Conservation (phyloP, 225 moss, liverwort and hornwort species). For the Rhytidiadelphus loreus region DNA sequence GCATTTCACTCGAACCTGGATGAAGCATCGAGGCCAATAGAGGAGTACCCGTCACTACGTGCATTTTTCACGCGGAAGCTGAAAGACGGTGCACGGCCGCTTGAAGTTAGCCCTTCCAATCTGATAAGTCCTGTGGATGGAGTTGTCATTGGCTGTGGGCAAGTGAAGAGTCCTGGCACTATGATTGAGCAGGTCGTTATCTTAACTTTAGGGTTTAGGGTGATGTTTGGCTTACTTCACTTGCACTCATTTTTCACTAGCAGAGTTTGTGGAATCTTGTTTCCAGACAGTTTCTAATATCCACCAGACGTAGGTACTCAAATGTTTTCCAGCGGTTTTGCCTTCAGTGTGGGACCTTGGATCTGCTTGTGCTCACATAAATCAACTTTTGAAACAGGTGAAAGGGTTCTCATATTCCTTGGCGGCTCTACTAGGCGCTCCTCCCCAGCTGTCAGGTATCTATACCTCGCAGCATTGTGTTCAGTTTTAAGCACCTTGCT, state of each 20-base stretch:
- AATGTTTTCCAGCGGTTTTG: not conserved
- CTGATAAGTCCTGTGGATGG: constrained; percentile 88
- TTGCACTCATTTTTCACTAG: not conserved
- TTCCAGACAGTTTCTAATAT: not conserved
- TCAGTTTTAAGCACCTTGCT: not conserved
- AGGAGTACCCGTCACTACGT: constrained; percentile 67
- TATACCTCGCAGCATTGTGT: not conserved
- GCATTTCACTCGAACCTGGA: constrained; percentile 77
- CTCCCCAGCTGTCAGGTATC: constrained; percentile 54
- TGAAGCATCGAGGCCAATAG: constrained; percentile 64
- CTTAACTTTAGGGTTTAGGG: not conserved
- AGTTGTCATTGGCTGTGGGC: constrained; percentile 60
- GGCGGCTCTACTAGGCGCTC: constrained; percentile 66
- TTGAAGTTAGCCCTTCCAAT: constrained; percentile 68
- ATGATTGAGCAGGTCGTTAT: constrained; percentile 77
- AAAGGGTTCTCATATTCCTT: constrained; percentile 95
- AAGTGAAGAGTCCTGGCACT: constrained; percentile 54
- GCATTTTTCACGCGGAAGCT: constrained; percentile 83
- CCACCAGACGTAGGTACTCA: not conserved
- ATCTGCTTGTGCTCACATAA: not conserved
- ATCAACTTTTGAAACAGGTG: constrained; percentile 41
- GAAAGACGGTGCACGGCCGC: constrained; percentile 73
- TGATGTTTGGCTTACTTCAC: not conserved
- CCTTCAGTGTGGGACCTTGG: not conserved
- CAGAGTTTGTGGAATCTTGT: not conserved